Evolutionary conservation across 225 moss, liverwort and hornwort genomes (phyloP), one percentile per base, ranked within the genome.

Genomic region (Takakia lepidozioides): DNA sequence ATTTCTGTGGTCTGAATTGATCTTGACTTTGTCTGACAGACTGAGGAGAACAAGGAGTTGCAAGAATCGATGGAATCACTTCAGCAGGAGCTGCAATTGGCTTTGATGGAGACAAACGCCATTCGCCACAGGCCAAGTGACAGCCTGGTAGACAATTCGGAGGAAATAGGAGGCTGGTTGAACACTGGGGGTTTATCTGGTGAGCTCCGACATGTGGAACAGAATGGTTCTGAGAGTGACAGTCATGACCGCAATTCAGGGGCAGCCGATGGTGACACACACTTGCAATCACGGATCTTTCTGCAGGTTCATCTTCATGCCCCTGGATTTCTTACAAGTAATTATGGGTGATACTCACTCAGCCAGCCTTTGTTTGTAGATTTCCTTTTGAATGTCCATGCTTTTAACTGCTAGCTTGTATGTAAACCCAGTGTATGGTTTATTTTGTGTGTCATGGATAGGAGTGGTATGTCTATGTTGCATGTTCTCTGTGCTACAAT

Each of bases 111-210:
- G 59, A 81, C 69, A 32, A 83, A 63, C 37, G 53, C 70, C 8
- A 80, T 77, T 61, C 72, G 71, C 47, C 72, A 68, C 46, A 88
- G 67, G 71, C 65, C 67, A 48, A 58, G 54, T 29, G 80, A 81
- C 63, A 72, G 72, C 63, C 64, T 93, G 18, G 78, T 86, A 40
- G 86, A 86, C 52, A 86, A 83, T 61, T 71, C 74, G 16, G 93
- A 93, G 38, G 93, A 93, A 46, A 72, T 78, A n/a, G 86, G 87
- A 43, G 93, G 88, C 42, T 93, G 93, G 93, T 61, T 93, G 39
- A 88, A 83, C 42, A 72, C 69, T 37, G 81, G 88, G 13, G 61
- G 86, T 52, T 59, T 93, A 59, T 93, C 93, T 51, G 88, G 88
- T 26, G 88, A 93, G 58, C 85, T 93, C 37, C 83, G 88, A 18